These are phyloP conservation scores for Phytophthora uliginosa DNA, from an alignment of 352 stramenopile species.

Conservation along the genomic window DNA sequence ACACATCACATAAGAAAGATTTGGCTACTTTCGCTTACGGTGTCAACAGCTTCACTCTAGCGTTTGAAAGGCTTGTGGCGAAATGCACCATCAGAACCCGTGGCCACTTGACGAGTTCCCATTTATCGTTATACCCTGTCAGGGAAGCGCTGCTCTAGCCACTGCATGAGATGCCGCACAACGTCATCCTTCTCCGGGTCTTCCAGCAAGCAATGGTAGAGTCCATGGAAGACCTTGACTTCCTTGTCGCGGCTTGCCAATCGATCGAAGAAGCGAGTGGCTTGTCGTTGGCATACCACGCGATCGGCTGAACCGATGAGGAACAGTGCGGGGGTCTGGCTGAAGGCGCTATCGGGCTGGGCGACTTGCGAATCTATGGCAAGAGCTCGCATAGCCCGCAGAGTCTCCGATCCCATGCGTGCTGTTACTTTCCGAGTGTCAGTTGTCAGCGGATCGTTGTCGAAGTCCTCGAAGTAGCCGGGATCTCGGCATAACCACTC, in stretches of 20 bases:
- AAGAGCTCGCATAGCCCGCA: constrained; percentile 39
- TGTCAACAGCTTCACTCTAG: neutral
- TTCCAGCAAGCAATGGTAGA: constrained; percentile 18
- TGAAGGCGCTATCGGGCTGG: constrained; percentile 22
- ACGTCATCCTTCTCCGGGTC: constrained; percentile 9
- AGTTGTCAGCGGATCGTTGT: constrained; percentile 39
- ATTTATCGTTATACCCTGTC: neutral
- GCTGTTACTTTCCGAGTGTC: constrained; percentile 26
- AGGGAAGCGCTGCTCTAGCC: constrained; percentile 1
- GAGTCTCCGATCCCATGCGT: constrained; percentile 41
- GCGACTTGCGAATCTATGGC: neutral
- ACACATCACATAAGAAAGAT: constrained; percentile 1
- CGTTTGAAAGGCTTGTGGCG: too few relatives aligned
- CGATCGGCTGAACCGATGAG: constrained; percentile 11
- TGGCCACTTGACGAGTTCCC: neutral
- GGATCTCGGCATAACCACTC: constrained; percentile 37
- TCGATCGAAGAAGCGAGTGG: constrained; percentile 7
- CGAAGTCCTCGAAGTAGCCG: constrained; percentile 39
- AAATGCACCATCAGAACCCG: neutral
- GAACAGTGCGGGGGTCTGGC: constrained; percentile 12
- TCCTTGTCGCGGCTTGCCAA: constrained; percentile 22
- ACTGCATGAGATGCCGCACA: constrained; percentile 2
- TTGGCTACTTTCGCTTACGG: neutral
- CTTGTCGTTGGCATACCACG: constrained; percentile 11
- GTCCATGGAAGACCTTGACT: constrained; percentile 9